Conservation (phyloP, 2,329 filamentous ascomycete species). For the Aspergillus aculeatinus region DNA sequence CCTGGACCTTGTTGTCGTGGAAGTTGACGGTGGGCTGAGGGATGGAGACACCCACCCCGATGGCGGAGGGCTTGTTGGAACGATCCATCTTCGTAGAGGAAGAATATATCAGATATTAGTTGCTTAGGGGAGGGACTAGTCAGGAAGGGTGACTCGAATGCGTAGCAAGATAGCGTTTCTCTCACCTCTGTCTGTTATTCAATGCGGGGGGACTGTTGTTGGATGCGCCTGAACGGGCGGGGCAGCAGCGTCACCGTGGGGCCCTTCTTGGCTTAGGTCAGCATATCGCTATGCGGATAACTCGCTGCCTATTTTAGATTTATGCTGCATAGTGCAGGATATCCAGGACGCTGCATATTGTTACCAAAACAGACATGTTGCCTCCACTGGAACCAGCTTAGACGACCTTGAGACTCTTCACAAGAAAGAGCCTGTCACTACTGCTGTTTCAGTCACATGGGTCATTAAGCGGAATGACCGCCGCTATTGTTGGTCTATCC, state of each 20-base stretch:
- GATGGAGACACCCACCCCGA: constrained; percentile 70
- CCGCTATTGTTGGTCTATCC: neutral
- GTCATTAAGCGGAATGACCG: neutral
- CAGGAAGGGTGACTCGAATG: neutral
- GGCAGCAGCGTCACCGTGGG: neutral
- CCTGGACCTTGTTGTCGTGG: constrained; percentile 71
- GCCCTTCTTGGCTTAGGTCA: neutral
- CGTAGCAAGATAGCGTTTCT: too few relatives aligned
- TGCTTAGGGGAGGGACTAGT: neutral
- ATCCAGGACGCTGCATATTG: too few relatives aligned
- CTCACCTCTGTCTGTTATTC: neutral
- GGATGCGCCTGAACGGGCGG: neutral
- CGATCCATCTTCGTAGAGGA: constrained; percentile 63
- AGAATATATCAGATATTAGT: neutral
- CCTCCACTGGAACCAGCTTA: too few relatives aligned
- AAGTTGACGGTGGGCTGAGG: constrained; percentile 77
- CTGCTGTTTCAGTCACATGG: too few relatives aligned
- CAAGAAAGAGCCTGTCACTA: too few relatives aligned
- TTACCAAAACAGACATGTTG: too few relatives aligned
- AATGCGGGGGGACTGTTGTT: neutral
- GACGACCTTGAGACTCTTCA: too few relatives aligned
- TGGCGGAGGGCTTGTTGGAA: constrained; percentile 75
- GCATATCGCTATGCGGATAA: neutral
- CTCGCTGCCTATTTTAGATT: neutral
- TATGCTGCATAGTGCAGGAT: neutral